Base-by-base conservation (phyloP, 2,329 filamentous ascomycete species). In the Sclerotinia subarctica region DNA sequence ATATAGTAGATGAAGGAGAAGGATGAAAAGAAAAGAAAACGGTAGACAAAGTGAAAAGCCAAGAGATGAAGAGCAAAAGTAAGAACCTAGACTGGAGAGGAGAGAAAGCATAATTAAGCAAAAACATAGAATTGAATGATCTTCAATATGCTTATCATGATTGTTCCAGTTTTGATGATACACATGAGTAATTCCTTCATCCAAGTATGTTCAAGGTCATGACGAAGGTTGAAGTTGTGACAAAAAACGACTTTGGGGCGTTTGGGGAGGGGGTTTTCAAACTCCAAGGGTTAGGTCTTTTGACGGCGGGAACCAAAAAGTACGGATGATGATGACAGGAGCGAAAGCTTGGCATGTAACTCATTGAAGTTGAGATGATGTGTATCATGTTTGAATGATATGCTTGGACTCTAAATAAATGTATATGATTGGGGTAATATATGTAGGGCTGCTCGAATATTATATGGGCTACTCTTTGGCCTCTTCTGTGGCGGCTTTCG, bases 81-180 rank as follows among this genome's bases (percentile, higher is more conserved):
- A 63, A 59, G 68, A 69, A 67, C 66, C 29, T 13, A 60, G 17
- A 17, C 7, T 8, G 11, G n/a, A 70, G 71, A 69, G 63, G 13
- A 53, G 7, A 64, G 62, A 70, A 68, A 64, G 71, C 71, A 74
- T 74, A 73, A 74, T 73, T 74, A 74, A 70, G 70, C 67, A 58
- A 63, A 56, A 51, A 51, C 29, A 17, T 35, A 63, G 62, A 69
- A 42, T 58, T 71, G 69, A 68, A 69, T 69, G 71, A 74, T 73
- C 72, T 67, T 53, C 72, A 68, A 29, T 11, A 52, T 66, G 64
- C 64, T 44, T 59, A 46, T 52, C 24, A 42, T 64, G 10, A 38
- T 29, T 60, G 46, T 62, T 53, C 17, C 64, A 66, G 29, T 35
- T 51, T 60, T 32, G 46, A 15, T 21, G 64, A 62, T 8, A 38